Base-by-base conservation (phyloP, 768 basidiomycete genomes). In the Leucocoprinus sp. region DNA sequence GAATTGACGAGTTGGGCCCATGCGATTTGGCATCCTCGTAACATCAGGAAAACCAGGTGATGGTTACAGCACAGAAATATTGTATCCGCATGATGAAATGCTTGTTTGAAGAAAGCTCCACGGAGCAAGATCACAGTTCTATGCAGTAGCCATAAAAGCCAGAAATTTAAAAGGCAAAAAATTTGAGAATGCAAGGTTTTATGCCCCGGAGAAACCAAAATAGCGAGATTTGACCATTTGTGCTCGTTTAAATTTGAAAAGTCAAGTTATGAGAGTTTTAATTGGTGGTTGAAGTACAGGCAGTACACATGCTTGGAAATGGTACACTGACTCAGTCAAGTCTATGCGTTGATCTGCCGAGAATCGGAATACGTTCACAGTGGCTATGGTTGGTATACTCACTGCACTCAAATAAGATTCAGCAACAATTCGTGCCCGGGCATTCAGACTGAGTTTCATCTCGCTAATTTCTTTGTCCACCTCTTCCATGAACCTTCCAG, bases 401-500 rank as follows among this genome's bases (percentile, higher is more conserved):
- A 92, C 92, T n/a, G 88, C 85, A 48, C 79, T 79, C 56, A 98
- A 70, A 65, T 97, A 98, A 9, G 91, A 92, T 65, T 98, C 96
- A 29, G 96, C 96, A 21, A 98, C 95, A 45, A 87, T 97, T 62
- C 96, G 88, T 1, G 95, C 93, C 45, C 96, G 78, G 15, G 93
- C 92, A 58, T 98, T 99, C 51, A 98, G 72, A 56, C 85, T 91
- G 11, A 99, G 80, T 62, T 98, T 98, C 90, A 97, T 98, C 65
- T 98, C 96, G 50, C 92, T 96, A 59, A 99, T 97, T 66, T 99
- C 96, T 65, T 89, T 93, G 66, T 99, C 96, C 1, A 99, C 96
- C 57, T 98, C 96, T 59, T 97, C 93, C 93, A 97, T 97, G 62
- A 97, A 93, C 60, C 89, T 93, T 52, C 29, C 19, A 17, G 4